Evolutionary conservation across 352 stramenopile genomes (phyloP).

Genomic region (Pythium grandisporangium): DNA sequence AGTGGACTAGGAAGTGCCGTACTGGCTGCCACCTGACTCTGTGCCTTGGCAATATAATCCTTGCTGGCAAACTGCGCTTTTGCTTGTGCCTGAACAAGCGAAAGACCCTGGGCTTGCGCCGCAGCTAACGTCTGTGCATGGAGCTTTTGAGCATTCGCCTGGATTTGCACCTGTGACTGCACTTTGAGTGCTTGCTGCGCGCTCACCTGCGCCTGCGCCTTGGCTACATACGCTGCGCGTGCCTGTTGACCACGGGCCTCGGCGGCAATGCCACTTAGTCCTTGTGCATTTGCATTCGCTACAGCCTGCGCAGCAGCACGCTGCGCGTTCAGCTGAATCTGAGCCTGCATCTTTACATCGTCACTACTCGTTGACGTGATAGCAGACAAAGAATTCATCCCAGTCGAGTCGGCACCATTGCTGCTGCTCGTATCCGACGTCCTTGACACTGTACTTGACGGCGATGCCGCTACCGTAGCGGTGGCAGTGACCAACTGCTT

Average conservation of each 20-base stretch:
- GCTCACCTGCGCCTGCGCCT: conserved; percentile 81
- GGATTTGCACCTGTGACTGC: conserved; percentile 85
- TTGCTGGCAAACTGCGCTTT: conserved; percentile 85
- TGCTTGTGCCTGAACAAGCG: conserved; percentile 76
- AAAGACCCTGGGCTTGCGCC: conserved; percentile 78
- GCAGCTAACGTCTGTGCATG: conserved; percentile 78
- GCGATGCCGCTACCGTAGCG: conserved; percentile 1
- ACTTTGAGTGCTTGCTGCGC: conserved; percentile 74
- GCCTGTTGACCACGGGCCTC: conserved; percentile 76
- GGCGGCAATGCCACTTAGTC: conserved; percentile 49
- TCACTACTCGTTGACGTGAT: conserved; percentile 27
- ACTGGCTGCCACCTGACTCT: conserved; percentile 68
- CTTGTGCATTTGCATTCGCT: conserved; percentile 68
- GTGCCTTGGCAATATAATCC: conserved; percentile 85
- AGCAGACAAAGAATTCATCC: no score
- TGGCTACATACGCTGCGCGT: conserved; percentile 77
- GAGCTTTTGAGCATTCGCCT: conserved; percentile 83
- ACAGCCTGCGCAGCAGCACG: conserved; percentile 78
- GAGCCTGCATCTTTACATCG: conserved; percentile 73
- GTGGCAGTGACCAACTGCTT: conserved; percentile 37
- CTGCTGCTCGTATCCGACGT: neutral
- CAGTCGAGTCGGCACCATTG: neutral
- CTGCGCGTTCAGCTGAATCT: conserved; percentile 80
- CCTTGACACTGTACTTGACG: conserved; percentile 17
- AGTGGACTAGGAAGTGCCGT: conserved; percentile 40